phyloP scores from a whole-genome alignment of 805 yeast genomes.

The Metschnikowia lochheadii region DNA sequence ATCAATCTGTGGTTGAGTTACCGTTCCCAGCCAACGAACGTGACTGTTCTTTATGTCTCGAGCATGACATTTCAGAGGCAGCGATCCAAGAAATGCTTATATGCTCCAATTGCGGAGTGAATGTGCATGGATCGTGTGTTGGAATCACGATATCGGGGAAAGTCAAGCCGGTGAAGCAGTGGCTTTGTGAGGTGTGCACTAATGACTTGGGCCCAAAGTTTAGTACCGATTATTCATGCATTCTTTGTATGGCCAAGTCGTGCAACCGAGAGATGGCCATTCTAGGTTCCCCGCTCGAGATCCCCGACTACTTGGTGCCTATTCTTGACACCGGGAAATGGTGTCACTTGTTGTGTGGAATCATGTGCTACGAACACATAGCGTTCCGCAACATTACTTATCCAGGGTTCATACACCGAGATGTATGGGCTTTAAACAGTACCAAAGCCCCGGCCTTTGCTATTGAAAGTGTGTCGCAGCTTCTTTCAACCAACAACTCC shows the following conservation, averaged over 20 bases:
- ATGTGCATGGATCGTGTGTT: constrained; percentile 68
- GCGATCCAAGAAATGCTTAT: constrained; percentile 38
- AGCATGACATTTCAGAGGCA: constrained; percentile 24
- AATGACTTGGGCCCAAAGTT: constrained; percentile 61
- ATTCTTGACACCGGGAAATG: constrained; percentile 59
- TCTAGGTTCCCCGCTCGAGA: constrained; percentile 35
- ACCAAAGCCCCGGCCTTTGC: constrained; percentile 11
- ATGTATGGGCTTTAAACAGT: constrained; percentile 2
- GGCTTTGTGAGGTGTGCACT: constrained; percentile 81
- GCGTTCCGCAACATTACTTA: constrained; percentile 12
- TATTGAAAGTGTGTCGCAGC: constrained; percentile 28
- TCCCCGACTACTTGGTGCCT: constrained; percentile 68
- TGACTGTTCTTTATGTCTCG: constrained; percentile 57
- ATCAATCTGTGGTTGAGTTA: constrained; percentile 12
- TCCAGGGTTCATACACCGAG: constrained; percentile 11
- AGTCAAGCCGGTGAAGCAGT: constrained; percentile 37
- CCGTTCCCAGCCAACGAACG: constrained; percentile 11
- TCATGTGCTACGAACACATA: constrained; percentile 45
- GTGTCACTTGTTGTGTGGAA: constrained; percentile 74
- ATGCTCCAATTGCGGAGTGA: constrained; percentile 65
- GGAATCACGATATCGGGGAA: constrained; percentile 37
- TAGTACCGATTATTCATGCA: constrained; percentile 57
- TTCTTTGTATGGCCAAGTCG: constrained; percentile 58
- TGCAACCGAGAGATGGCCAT: constrained; percentile 44
- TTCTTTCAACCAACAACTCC: constrained; percentile 26